Evolutionary conservation across 2,329 filamentous ascomycete genomes (phyloP).

Genomic region (Mycosphaerella sp.): DNA sequence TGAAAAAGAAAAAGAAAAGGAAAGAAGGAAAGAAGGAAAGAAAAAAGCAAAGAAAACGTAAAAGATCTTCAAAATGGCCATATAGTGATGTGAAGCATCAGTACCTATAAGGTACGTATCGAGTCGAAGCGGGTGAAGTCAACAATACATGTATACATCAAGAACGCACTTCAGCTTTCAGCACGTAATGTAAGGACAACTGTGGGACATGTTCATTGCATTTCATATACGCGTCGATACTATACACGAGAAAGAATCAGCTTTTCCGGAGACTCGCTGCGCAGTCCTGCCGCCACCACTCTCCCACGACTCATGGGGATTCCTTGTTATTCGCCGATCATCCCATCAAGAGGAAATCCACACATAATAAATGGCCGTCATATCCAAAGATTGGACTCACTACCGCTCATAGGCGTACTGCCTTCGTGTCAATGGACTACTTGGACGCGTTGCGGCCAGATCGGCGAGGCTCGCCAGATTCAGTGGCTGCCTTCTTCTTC

Average conservation of each 20-base stretch:
- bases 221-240: background rate
- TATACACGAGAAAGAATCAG: background rate
- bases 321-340: background rate
- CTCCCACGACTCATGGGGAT: background rate
- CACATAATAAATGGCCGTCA: background rate
- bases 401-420: background rate
- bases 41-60: too few relatives aligned
- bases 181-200: background rate
- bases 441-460: slow-evolving; percentile 37
- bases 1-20: too few relatives aligned
- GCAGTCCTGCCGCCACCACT: background rate
- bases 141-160: too few relatives aligned
- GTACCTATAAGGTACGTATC: too few relatives aligned
- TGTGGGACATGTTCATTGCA: background rate
- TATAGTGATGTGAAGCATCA: too few relatives aligned
- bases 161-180: background rate
- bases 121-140: too few relatives aligned
- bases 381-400: background rate
- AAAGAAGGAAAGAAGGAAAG: too few relatives aligned
- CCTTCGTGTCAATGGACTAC: slow-evolving; percentile 5
- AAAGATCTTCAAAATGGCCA: too few relatives aligned
- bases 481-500: slow-evolving; percentile 46
- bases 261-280: background rate
- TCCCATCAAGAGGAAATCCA: background rate
- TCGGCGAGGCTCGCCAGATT: slow-evolving; percentile 43